Conservation (phyloP, 1,284 basidiomycete genomes). For the Ganoderma sinense region DNA sequence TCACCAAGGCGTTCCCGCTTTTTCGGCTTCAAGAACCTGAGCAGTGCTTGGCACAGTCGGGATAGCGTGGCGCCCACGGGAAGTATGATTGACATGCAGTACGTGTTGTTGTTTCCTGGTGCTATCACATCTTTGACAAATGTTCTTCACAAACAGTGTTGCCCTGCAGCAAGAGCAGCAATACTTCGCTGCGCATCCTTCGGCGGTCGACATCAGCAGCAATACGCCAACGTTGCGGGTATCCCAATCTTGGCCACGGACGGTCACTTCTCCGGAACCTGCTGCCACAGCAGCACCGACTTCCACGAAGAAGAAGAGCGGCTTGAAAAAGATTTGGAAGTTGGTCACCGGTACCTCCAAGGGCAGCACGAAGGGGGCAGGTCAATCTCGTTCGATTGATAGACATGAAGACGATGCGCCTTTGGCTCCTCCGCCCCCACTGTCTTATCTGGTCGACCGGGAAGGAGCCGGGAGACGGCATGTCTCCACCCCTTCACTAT, state of each 20-base stretch:
- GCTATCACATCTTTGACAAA: slow-evolving; percentile 7
- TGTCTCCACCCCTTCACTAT: slow-evolving; percentile 72
- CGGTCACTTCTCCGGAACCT: slow-evolving; percentile 38
- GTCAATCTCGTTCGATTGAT: slow-evolving; percentile 50
- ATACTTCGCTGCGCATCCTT: slow-evolving; percentile 44
- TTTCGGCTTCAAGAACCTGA: slow-evolving; percentile 84
- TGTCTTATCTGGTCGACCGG: slow-evolving; percentile 84
- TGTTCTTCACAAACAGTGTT: slow-evolving; percentile 52
- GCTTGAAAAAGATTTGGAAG: slow-evolving; percentile 84
- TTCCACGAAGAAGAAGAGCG: slow-evolving; percentile 78
- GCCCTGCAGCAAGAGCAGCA: slow-evolving; percentile 73
- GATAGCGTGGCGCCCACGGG: slow-evolving; percentile 81
- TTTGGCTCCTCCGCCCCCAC: slow-evolving; percentile 83
- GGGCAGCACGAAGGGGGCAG: slow-evolving; percentile 41
- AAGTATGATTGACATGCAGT: slow-evolving; percentile 96
- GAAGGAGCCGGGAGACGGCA: slow-evolving; percentile 59
- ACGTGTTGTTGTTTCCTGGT: slow-evolving; percentile 45
- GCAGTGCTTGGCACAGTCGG: slow-evolving; percentile 77
- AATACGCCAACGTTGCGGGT: slow-evolving; percentile 52
- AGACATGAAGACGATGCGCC: slow-evolving; percentile 72
- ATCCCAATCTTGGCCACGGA: slow-evolving; percentile 63
- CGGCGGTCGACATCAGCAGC: slow-evolving; percentile 30
- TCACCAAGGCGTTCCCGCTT: slow-evolving; percentile 80
- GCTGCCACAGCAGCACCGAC: slow-evolving; percentile 37
- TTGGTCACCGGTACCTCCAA: slow-evolving; percentile 71